Percentiles rank a stretch among this genome's conserved stretches.
Conservation (phyloP, 768 basidiomycete genomes). For the Strobilomyces confusus region DNA sequence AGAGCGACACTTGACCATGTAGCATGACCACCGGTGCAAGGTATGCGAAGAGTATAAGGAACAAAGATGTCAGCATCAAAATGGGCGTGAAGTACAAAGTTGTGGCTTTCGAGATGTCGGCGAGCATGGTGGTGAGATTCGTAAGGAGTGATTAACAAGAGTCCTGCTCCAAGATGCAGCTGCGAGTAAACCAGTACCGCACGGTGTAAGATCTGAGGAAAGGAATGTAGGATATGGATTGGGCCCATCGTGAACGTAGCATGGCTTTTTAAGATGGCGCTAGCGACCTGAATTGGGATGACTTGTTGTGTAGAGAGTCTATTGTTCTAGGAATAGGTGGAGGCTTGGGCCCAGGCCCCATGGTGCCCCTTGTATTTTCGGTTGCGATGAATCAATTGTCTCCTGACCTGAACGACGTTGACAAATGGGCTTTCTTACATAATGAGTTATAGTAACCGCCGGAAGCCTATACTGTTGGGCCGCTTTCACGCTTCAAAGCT, state of each 20-base stretch:
- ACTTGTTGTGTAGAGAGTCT: constrained; percentile 8
- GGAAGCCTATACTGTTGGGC: too few species aligned
- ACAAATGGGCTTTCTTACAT: background rate
- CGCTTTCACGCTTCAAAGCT: background rate
- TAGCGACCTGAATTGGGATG: background rate
- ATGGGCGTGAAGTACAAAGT: constrained; percentile 66
- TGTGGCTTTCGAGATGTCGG: constrained; percentile 63
- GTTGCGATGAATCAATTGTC: background rate
- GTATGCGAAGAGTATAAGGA: constrained; percentile 64
- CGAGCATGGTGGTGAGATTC: constrained; percentile 47
- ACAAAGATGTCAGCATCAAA: constrained; percentile 58
- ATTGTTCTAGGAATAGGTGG: constrained; percentile 16
- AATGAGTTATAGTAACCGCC: too few species aligned
- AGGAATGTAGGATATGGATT: background rate
- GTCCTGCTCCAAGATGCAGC: constrained; percentile 20
- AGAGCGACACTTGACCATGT: constrained; percentile 57
- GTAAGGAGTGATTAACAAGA: constrained; percentile 5
- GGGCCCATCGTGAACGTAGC: background rate
- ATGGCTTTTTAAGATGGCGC: constrained; percentile 16
- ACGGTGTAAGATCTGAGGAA: constrained; percentile 1
- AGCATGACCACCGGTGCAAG: constrained; percentile 63
- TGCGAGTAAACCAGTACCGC: constrained; percentile 25
- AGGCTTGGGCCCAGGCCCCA: background rate
- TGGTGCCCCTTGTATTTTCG: background rate
- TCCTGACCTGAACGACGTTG: constrained; percentile 6